phyloP scores from a whole-genome alignment of 2,329 filamentous ascomycete species.

The Camillea tinctor region DNA sequence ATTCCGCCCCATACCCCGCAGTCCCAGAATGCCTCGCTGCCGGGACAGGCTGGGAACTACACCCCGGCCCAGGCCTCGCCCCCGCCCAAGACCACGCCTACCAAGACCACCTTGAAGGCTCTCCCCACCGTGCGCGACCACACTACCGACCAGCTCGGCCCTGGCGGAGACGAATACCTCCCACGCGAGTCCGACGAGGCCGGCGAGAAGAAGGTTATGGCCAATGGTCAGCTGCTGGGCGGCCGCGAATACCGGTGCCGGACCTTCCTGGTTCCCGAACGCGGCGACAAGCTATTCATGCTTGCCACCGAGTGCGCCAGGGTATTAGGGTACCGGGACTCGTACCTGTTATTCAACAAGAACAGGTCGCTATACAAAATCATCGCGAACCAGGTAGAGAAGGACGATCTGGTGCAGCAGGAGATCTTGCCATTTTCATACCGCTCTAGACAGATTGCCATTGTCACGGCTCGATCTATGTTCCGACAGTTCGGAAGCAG shows the following conservation, averaged over 20 bases:
- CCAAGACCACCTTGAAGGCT: slow-evolving; percentile 85
- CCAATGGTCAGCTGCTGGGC: slow-evolving; percentile 77
- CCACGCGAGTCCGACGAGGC: slow-evolving; percentile 90
- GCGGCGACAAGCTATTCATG: slow-evolving; percentile 96
- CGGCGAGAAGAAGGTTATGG: slow-evolving; percentile 90
- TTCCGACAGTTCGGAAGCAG: slow-evolving; percentile 97
- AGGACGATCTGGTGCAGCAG: slow-evolving; percentile 92
- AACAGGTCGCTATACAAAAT: slow-evolving; percentile 97
- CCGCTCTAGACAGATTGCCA: slow-evolving; percentile 95
- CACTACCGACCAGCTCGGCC: slow-evolving; percentile 90
- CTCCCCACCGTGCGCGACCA: slow-evolving; percentile 94
- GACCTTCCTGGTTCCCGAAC: slow-evolving; percentile 88
- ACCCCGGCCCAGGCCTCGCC: slow-evolving; percentile 52
- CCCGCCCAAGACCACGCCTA: slow-evolving; percentile 77
- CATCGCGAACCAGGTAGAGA: slow-evolving; percentile 92
- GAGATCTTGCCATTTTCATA: slow-evolving; percentile 97
- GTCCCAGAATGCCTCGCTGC: slow-evolving; percentile 46
- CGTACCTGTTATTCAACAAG: slow-evolving; percentile 98
- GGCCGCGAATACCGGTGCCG: slow-evolving; percentile 87
- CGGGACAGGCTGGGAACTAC: slow-evolving; percentile 38
- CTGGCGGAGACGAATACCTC: slow-evolving; percentile 89
- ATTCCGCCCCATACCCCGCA: slow-evolving; percentile 56
- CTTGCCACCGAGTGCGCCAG: slow-evolving; percentile 95
- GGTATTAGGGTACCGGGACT: slow-evolving; percentile 90
- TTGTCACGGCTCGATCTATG: slow-evolving; percentile 97